These are phyloP conservation scores for Toxicodendron radicans DNA, from an alignment of 345 rosid genomes.

Conservation along the genomic window DNA sequence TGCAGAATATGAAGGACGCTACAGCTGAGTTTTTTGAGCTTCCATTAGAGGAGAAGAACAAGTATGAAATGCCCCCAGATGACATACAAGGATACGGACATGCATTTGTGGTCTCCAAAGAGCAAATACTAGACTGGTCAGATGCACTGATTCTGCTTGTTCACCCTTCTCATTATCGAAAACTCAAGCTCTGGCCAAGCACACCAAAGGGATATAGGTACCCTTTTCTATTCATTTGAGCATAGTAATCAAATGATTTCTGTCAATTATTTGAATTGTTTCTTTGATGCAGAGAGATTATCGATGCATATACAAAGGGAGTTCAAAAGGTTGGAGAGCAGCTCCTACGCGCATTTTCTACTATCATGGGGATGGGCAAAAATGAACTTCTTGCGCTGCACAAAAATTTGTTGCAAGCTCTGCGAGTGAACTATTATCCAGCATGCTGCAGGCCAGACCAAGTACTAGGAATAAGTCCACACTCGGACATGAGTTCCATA, in stretches of 20 bases:
- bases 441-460: slow-evolving; percentile 23
- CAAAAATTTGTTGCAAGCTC: slow-evolving; percentile 23
- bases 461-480: slow-evolving; percentile 34
- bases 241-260: background rate
- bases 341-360: slow-evolving; percentile 27
- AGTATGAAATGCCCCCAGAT: slow-evolving; percentile 23
- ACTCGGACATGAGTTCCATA: slow-evolving; percentile 28
- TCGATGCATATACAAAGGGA: slow-evolving; percentile 28
- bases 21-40: slow-evolving; percentile 24
- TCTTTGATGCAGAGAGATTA: slow-evolving; percentile 22
- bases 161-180: slow-evolving; percentile 20
- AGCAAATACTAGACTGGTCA: slow-evolving; percentile 34
- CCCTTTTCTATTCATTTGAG: background rate
- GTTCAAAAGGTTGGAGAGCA: slow-evolving; percentile 20
- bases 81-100: slow-evolving; percentile 36
- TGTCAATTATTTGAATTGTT: background rate
- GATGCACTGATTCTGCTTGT: slow-evolving; percentile 24
- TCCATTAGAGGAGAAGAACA: slow-evolving; percentile 31
- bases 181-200: slow-evolving; percentile 29
- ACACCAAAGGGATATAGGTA: slow-evolving; percentile 17
- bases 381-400: slow-evolving; percentile 26
- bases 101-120: slow-evolving; percentile 25
- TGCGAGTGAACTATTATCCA: slow-evolving; percentile 30
- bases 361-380: slow-evolving; percentile 30
- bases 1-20: slow-evolving; percentile 23